These are phyloP conservation scores for Backusella luteola DNA, from an alignment of 192 early-diverging fungal genomes.

Conservation along the genomic window DNA sequence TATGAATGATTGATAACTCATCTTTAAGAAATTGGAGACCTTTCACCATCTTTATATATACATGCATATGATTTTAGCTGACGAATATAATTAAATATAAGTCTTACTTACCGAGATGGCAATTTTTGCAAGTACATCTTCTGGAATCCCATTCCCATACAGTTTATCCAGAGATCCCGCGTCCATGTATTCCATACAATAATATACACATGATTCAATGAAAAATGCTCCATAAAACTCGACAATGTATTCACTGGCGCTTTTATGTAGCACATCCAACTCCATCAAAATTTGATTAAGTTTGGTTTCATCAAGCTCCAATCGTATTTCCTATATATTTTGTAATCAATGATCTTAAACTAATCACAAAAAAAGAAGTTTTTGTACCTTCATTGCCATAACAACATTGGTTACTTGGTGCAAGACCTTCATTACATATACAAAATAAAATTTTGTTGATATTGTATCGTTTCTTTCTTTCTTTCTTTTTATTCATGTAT, in stretches of 20 bases:
- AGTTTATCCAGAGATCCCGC: conserved; percentile 84
- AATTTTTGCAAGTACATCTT: conserved; percentile 74
- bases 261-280: conserved; percentile 89
- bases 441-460: background rate
- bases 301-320: conserved; percentile 84
- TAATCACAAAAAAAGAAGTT: background rate
- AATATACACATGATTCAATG: conserved; percentile 93
- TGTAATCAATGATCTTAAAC: background rate
- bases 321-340: conserved; percentile 68
- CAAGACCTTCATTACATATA: conserved; percentile 41
- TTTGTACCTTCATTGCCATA: conserved; percentile 81
- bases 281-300: conserved; percentile 96
- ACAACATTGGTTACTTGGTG: conserved; percentile 82
- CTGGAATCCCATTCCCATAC: conserved; percentile 77
- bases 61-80: background rate
- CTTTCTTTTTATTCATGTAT: background rate
- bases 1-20: conserved; percentile 84
- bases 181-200: conserved; percentile 99
- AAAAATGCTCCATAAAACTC: conserved; percentile 98
- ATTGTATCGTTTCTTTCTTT: background rate
- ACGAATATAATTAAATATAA: conserved; percentile 11
- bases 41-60: conserved; percentile 61
- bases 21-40: conserved; percentile 86
- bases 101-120: conserved; percentile 57
- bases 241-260: conserved; percentile 83